These are phyloP conservation scores for Ceratocystis papillata DNA, from an alignment of 2,329 filamentous ascomycete genomes.

Conservation along the genomic window DNA sequence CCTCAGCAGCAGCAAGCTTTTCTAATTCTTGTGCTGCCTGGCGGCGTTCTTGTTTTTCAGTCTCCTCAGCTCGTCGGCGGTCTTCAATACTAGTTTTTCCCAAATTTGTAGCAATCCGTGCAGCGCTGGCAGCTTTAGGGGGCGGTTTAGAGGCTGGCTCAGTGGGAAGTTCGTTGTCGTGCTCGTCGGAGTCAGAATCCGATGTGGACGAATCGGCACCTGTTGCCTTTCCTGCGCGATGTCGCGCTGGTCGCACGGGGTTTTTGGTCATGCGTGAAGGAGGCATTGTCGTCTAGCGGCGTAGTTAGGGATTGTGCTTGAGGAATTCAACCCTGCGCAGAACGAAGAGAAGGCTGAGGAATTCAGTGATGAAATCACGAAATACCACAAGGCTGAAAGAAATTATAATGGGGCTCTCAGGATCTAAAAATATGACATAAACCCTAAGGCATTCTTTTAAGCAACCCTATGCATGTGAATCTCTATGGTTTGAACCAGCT, in stretches of 20 bases:
- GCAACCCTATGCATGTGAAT: neutral
- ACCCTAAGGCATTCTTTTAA: neutral
- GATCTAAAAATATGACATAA: neutral
- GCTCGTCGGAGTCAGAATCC: slow-evolving; percentile 38
- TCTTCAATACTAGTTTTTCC: slow-evolving; percentile 44
- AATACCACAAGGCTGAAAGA: slow-evolving; percentile 15
- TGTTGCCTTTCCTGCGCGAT: slow-evolving; percentile 71
- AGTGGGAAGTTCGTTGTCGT: slow-evolving; percentile 28
- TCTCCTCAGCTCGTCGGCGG: slow-evolving; percentile 38
- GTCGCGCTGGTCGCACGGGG: slow-evolving; percentile 65
- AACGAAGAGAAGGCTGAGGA: neutral
- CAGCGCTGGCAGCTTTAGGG: slow-evolving; percentile 47
- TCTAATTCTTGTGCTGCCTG: slow-evolving; percentile 29
- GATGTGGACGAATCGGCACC: slow-evolving; percentile 46
- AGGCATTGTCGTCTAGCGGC: slow-evolving; percentile 39
- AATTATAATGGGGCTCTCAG: slow-evolving; percentile 11
- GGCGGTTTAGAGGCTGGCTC: slow-evolving; percentile 36
- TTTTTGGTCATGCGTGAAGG: slow-evolving; percentile 91
- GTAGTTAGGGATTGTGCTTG: neutral
- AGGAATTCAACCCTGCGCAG: neutral
- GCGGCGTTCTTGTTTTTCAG: slow-evolving; percentile 38
- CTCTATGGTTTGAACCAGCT: neutral
- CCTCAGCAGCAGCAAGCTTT: slow-evolving; percentile 46
- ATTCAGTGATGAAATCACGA: slow-evolving; percentile 1
- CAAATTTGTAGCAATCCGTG: slow-evolving; percentile 45